phyloP scores from a whole-genome alignment of 2,329 filamentous ascomycete species.

The Cladobotryum mycophilum region DNA sequence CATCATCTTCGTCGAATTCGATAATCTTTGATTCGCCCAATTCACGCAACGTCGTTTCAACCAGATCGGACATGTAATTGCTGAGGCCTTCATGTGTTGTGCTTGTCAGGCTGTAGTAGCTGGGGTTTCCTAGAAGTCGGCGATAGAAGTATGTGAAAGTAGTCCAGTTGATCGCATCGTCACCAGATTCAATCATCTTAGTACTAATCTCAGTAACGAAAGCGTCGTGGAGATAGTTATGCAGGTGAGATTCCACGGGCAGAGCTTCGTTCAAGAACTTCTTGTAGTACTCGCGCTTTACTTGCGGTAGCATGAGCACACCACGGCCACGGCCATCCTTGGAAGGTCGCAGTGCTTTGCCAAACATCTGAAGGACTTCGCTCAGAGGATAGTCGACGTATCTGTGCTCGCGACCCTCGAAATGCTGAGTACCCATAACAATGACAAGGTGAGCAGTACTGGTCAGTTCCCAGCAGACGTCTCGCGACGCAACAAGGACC shows the following conservation, averaged over 20 bases:
- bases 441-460: constrained; percentile 84
- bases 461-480: constrained; percentile 94
- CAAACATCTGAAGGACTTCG: constrained; percentile 96
- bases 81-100: constrained; percentile 91
- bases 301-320: constrained; percentile 91
- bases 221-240: constrained; percentile 86
- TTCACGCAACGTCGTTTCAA: constrained; percentile 88
- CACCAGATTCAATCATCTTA: constrained; percentile 88
- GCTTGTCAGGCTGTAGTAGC: constrained; percentile 86
- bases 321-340: constrained; percentile 78
- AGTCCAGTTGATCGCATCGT: constrained; percentile 96
- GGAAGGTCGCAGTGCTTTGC: constrained; percentile 75
- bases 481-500: constrained; percentile 67
- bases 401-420: constrained; percentile 90
- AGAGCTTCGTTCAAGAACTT: constrained; percentile 97
- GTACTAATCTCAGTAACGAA: constrained; percentile 97
- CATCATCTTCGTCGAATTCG: constrained; percentile 90
- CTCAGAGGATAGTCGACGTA: constrained; percentile 95
- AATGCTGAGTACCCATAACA: constrained; percentile 97
- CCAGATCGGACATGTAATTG: constrained; percentile 86
- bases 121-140: constrained; percentile 87
- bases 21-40: constrained; percentile 90
- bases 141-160: constrained; percentile 99
- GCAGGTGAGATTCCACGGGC: constrained; percentile 89
- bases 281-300: constrained; percentile 96